phyloP scores from a whole-genome alignment of 2,329 filamentous ascomycete species.

The Penicillium sp. region DNA sequence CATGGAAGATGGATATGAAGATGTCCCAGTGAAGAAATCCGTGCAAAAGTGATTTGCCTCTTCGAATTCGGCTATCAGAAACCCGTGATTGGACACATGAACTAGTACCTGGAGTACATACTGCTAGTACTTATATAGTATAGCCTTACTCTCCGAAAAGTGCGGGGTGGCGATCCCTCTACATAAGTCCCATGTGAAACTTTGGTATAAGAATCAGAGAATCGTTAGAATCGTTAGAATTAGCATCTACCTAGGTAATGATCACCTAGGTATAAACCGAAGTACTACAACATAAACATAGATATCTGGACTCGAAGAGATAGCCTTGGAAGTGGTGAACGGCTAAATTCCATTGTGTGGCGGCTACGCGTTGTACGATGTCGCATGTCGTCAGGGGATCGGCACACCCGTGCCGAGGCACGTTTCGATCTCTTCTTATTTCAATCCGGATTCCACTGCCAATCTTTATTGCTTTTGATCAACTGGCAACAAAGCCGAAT shows the following conservation, averaged over 20 bases:
- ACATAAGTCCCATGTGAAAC: not conserved
- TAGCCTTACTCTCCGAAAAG: not conserved
- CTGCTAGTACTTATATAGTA: not conserved
- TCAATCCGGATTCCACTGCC: not conserved
- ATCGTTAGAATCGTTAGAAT: not conserved
- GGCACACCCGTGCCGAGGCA: constrained; percentile 8
- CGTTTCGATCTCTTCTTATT: not conserved
- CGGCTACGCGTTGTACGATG: not conserved
- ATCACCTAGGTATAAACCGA: not conserved
- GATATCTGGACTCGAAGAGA: not conserved
- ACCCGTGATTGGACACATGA: not conserved
- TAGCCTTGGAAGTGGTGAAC: not conserved
- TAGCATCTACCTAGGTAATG: not conserved
- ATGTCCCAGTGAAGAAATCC: constrained; percentile 34
- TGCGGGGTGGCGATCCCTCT: not conserved
- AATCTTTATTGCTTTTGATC: not conserved
- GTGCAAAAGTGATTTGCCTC: constrained; percentile 3
- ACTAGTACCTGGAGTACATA: not conserved
- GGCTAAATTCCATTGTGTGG: not conserved
- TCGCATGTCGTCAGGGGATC: not conserved
- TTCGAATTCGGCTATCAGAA: not conserved
- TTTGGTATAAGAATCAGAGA: not conserved
- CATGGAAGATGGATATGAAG: constrained; percentile 49
- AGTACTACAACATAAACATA: not conserved
- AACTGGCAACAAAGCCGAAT: not conserved